These are phyloP conservation scores for Triticum timopheevii DNA, from an alignment of 176 grass and related monocot species.

Conservation along the genomic window DNA sequence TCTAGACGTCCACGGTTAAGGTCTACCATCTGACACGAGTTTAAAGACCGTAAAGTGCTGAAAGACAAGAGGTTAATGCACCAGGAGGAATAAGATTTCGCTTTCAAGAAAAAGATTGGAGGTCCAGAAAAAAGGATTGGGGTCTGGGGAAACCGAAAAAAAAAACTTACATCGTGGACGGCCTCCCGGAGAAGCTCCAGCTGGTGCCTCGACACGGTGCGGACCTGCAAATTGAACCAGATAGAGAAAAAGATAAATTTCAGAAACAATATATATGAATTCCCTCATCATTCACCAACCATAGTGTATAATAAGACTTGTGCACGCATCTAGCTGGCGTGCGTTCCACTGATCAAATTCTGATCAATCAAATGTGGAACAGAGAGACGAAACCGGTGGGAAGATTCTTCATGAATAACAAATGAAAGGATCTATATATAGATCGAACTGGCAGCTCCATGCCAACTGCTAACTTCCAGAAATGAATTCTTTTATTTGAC, in stretches of 20 bases:
- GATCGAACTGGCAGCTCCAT: not conserved
- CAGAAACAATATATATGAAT: not conserved
- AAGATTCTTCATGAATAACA: no score
- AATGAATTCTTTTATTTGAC: no score
- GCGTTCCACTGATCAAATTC: not conserved
- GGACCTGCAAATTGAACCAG: constrained; percentile 36
- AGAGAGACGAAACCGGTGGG: no score
- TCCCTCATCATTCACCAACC: not conserved
- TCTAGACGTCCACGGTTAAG: not conserved
- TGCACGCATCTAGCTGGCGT: not conserved
- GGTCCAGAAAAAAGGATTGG: no score
- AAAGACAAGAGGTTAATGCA: not conserved
- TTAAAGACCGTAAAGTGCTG: not conserved
- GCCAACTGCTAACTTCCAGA: not conserved
- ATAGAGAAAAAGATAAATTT: not conserved
- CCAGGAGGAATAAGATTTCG: not conserved
- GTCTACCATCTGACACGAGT: not conserved
- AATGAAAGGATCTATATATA: no score
- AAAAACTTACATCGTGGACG: constrained; percentile 62
- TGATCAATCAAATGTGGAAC: no score
- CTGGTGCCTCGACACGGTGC: constrained; percentile 56
- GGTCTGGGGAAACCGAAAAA: not conserved
- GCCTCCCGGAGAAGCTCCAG: constrained; percentile 62
- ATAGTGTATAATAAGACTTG: not conserved
- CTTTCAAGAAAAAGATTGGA: no score